Evolutionary conservation across 495 filamentous ascomycete genomes (phyloP), one percentile per base, ranked within the genome.

Genomic region (Alectoria sarmentosa): DNA sequence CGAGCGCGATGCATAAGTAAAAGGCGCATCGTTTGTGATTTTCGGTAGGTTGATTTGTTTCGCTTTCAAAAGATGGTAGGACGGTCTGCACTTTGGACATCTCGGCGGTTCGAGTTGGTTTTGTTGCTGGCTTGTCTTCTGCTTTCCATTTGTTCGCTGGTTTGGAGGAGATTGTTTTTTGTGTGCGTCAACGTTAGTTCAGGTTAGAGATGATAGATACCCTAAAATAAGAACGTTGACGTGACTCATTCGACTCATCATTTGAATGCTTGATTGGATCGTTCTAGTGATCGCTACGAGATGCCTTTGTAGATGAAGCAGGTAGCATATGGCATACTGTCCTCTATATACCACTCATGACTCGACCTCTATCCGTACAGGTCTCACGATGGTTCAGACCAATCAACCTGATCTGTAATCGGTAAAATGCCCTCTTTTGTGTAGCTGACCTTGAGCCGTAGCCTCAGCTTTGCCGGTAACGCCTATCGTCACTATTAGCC

Each of bases 371-470:
- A 9, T 14, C n/a, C 26, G 36, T n/a, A 1, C 14, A 21, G 32
- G 37, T 26, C 17, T 76, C 68, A 80, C 13, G 79, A 76, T 39
- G 91, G 90, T 74, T 98, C 94, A 58, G 87, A 84, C 94, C 94
- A 98, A 79, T 97, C 92, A 64, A 97, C 92, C 76, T 96, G 91
- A 69, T 98, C 95, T 70, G 86, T 89, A 11, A 95, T 84, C 59
- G 86, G 78, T 34, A 83, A 82, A n/a, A 77, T 80, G 34, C 84
- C 82, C 60, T 87, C 86, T 68, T 85, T 88, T 44, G 82, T 79
- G 75, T 90, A 97, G 59, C 84, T 85, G 70, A 98, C 82, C 78
- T 90, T 92, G 67, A 98, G 80, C 73, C 95, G 83, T 67, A 98
- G 77, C 41, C 92, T 86, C 63, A 98, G 80, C 72, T 82, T 85